Evolutionary conservation across 208 protist genomes (phyloP), one percentile per base, ranked within the genome.

Genomic region (Trypanosoma grayi): DNA sequence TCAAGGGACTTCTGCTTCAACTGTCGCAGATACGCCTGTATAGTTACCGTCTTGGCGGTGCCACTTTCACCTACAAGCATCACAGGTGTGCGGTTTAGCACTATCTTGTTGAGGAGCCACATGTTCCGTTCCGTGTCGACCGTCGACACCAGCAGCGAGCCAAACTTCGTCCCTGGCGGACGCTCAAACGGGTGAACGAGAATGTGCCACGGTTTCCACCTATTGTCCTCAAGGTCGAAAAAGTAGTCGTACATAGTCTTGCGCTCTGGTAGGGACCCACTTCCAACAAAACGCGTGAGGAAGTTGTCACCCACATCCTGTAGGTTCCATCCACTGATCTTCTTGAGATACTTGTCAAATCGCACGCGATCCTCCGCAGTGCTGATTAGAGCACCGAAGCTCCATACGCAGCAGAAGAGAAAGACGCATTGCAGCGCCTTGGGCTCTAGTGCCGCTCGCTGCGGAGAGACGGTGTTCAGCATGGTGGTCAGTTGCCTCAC

Each of bases 1-100:
- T 80, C 54, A 28, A 90, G 52, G 6, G 87, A 85, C 20, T 75
- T 64, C 44, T 70, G 74, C 70, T 97, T 95, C 13, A 98, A 77
- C 16, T 85, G 66, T 20, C 76, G 63, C 18, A 99, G 69, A 72
- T 97, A 99, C 10, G 87, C 89, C 64, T 98, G 86, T 39, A 99
- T 98, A 11, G 96, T 98, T 4, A 98, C 97, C 31, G 98, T 99
- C 75, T 99, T 99, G 33, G 98, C 98, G 9, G 98, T 99, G 27
- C 98, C 98, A 48, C 95, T 97, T 57, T 97, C 92, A 33, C 98
- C 98, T 18, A 99, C 85, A 28, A 99, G 95, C 60, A 99, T 77
- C 20, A 98, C 83, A 36, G 97, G 97, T 6, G 73, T 92, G 55
- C 91, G 76, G 51, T 90, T 88, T 20, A 91, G 70, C 13, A 98